Evolutionary conservation across 116 monocot genomes (phyloP).

Genomic region (Dioscorea cayenensis): DNA sequence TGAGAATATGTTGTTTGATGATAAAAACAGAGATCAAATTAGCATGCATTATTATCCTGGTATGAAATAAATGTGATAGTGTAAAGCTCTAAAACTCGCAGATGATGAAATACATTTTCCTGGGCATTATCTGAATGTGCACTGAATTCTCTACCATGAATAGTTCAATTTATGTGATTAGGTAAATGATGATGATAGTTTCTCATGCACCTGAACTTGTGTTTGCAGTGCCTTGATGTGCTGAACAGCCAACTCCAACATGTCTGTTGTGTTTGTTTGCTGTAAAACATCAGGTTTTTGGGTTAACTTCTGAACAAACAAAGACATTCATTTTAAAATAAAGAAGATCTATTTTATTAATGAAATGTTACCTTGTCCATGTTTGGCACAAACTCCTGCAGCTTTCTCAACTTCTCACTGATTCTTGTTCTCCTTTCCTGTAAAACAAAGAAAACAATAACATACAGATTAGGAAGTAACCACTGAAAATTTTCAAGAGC

Average conservation of each 20-base stretch:
- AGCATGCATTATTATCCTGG: too few relatives aligned
- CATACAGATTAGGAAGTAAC: background rate
- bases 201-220: slow-evolving; percentile 46
- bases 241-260: slow-evolving; percentile 83
- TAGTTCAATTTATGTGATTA: too few relatives aligned
- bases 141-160: too few relatives aligned
- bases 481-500: background rate
- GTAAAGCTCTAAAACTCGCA: too few relatives aligned
- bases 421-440: slow-evolving; percentile 88
- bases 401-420: slow-evolving; percentile 71
- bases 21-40: background rate
- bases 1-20: background rate
- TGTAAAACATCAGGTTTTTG: slow-evolving; percentile 12
- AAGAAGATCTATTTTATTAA: background rate
- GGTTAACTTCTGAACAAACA: background rate
- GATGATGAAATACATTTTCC: too few relatives aligned
- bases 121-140: too few relatives aligned
- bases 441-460: background rate
- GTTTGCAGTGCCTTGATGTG: slow-evolving; percentile 66
- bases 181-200: background rate
- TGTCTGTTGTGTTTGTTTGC: slow-evolving; percentile 89
- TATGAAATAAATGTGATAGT: too few relatives aligned
- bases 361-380: slow-evolving; percentile 77
- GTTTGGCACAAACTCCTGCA: slow-evolving; percentile 88
- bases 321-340: too few relatives aligned